A percentile compares a stretch with the other conserved stretches of the same genome.
Conservation (phyloP, 1,284 basidiomycete genomes). For the Melampsora larici-populina region DNA sequence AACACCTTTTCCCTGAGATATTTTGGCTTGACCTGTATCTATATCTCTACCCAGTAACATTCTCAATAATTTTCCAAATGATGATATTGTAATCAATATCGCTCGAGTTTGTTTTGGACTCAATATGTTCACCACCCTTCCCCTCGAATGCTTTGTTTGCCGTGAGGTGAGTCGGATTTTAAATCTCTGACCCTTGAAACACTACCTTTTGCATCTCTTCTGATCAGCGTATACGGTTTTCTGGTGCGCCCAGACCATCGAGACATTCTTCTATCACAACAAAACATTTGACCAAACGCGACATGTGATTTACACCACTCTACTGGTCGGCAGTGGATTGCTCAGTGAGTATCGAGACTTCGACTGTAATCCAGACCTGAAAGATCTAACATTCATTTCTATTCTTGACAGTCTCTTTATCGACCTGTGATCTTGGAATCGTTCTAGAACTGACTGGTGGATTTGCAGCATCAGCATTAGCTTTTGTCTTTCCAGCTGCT, state of each 20-base stretch:
- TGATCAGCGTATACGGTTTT: conserved; percentile 44
- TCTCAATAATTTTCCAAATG: conserved; percentile 77
- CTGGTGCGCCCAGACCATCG: conserved; percentile 65
- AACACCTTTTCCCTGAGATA: background rate
- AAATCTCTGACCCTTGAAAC: conserved; percentile 49
- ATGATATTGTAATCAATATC: conserved; percentile 80
- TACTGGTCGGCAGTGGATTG: conserved; percentile 78
- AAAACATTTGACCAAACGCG: conserved; percentile 73
- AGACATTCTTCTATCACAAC: conserved; percentile 86
- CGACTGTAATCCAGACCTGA: background rate
- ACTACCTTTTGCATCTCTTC: conserved; percentile 46
- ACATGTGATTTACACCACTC: conserved; percentile 85
- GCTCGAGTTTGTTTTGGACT: conserved; percentile 92
- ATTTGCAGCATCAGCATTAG: conserved; percentile 54
- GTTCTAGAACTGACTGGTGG: conserved; percentile 97
- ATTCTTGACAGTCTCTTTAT: conserved; percentile 67
- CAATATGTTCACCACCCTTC: conserved; percentile 97
- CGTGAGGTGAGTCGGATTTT: conserved; percentile 66
- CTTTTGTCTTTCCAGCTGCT: conserved; percentile 40
- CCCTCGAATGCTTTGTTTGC: conserved; percentile 88
- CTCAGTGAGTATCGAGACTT: conserved; percentile 62
- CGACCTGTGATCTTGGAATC: conserved; percentile 94
- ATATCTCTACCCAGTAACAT: conserved; percentile 67
- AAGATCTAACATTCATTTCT: background rate
- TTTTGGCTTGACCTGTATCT: background rate